These are phyloP conservation scores for Lachancea kluyveri DNA, from an alignment of 805 yeast species.

Conservation along the genomic window DNA sequence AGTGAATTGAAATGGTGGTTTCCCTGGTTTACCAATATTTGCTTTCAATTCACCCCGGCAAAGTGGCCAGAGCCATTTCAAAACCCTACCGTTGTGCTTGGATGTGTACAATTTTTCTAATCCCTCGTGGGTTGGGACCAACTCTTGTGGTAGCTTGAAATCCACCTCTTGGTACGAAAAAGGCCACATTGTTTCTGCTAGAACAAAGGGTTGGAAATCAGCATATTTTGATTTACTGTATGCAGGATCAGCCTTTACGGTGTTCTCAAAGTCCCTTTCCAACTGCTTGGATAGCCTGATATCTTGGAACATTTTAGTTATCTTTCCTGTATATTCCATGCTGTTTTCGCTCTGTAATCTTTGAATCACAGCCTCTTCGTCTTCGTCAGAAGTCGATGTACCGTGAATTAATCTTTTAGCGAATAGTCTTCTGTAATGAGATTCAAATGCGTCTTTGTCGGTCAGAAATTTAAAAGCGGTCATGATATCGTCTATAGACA, in stretches of 20 bases:
- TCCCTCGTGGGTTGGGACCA: constrained; percentile 56
- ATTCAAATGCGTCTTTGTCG: constrained; percentile 94
- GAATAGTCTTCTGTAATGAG: constrained; percentile 80
- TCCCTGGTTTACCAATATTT: constrained; percentile 71
- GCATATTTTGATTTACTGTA: constrained; percentile 27
- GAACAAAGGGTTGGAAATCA: constrained; percentile 67
- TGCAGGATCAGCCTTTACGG: constrained; percentile 25
- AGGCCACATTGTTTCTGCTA: constrained; percentile 92
- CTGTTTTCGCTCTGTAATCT: constrained; percentile 85
- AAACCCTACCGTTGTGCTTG: constrained; percentile 79
- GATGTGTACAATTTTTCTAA: constrained; percentile 63
- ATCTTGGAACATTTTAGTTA: constrained; percentile 94
- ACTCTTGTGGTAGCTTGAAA: constrained; percentile 61
- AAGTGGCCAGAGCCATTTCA: constrained; percentile 94
- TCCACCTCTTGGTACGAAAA: constrained; percentile 35
- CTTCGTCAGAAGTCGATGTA: constrained; percentile 72
- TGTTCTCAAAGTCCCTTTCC: constrained; percentile 38
- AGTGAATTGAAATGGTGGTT: constrained; percentile 73
- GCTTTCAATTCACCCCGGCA: constrained; percentile 90
- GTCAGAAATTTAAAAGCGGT: constrained; percentile 79
- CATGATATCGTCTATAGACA: constrained; percentile 82
- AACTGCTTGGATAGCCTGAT: constrained; percentile 79
- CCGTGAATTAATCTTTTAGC: constrained; percentile 87
- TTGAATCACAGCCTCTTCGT: constrained; percentile 79
- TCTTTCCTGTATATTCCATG: constrained; percentile 85